Percentiles rank a stretch among this genome's conserved stretches.
phyloP scores from a whole-genome alignment of 345 rosid genomes.

The Capsella bursapastoris region DNA sequence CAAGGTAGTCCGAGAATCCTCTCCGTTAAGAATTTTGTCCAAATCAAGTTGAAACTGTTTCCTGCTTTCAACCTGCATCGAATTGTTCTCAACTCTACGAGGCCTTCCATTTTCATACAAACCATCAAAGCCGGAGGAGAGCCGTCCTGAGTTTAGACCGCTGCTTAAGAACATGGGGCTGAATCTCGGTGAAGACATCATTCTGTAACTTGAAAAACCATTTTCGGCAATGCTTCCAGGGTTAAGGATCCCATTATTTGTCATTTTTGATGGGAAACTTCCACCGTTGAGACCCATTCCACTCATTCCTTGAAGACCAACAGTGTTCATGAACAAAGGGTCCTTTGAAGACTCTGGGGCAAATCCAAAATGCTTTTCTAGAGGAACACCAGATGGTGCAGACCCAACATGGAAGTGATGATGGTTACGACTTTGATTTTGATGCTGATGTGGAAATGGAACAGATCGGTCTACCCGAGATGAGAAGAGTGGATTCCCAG shows the following conservation, averaged over 20 bases:
- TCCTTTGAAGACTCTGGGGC: conserved; percentile 75
- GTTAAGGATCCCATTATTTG: conserved; percentile 55
- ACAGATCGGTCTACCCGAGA: conserved; percentile 55
- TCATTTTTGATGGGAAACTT: conserved; percentile 45
- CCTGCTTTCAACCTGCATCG: conserved; percentile 67
- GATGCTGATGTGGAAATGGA: conserved; percentile 53
- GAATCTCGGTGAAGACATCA: conserved; percentile 78
- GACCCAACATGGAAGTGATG: conserved; percentile 84
- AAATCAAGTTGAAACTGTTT: conserved; percentile 84
- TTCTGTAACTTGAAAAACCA: conserved; percentile 59
- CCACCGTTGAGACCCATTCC: conserved; percentile 46
- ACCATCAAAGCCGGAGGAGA: conserved; percentile 56
- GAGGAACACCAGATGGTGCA: conserved; percentile 86
- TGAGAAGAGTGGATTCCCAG: conserved; percentile 64
- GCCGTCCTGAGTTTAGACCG: conserved; percentile 59
- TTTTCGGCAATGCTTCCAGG: conserved; percentile 62
- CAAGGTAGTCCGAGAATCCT: conserved; percentile 64
- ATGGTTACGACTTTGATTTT: conserved; percentile 51
- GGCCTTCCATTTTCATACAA: conserved; percentile 66
- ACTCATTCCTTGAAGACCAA: conserved; percentile 55
- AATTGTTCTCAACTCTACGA: conserved; percentile 63
- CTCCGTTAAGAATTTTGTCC: conserved; percentile 72
- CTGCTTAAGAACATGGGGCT: conserved; percentile 68
- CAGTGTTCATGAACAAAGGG: conserved; percentile 62
- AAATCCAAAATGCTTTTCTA: conserved; percentile 80